Percentiles rank a stretch among this genome's conserved stretches.
Evolutionary conservation across 176 grass and related monocot species (phyloP).

Genomic region (Aegilops umbellulata): DNA sequence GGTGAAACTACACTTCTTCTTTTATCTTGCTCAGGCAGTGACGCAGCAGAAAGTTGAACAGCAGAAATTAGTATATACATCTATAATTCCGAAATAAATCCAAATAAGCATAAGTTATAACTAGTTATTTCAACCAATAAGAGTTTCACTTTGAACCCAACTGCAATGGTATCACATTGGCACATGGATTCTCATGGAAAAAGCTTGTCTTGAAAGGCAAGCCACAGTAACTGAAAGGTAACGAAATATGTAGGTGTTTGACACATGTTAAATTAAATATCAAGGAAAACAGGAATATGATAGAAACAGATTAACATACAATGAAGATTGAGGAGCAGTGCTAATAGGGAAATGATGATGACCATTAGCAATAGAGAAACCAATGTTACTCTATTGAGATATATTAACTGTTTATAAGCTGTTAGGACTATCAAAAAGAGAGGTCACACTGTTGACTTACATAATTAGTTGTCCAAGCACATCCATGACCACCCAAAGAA

Average conservation of each 20-base stretch:
- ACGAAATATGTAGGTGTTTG: neutral
- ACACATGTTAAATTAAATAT: neutral
- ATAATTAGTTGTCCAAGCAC: neutral
- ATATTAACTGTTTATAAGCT: neutral
- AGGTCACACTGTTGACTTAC: neutral
- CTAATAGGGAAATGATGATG: neutral
- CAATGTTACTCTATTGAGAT: neutral
- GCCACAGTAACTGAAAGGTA: neutral
- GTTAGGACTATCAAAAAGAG: neutral
- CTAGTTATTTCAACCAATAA: neutral
- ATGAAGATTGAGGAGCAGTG: neutral
- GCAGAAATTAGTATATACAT: neutral
- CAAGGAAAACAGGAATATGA: neutral
- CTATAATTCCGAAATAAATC: neutral
- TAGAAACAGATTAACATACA: neutral
- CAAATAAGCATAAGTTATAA: neutral
- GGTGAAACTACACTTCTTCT: neutral
- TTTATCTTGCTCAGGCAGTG: neutral
- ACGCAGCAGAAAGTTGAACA: neutral
- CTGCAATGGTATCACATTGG: neutral
- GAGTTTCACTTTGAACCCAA: neutral
- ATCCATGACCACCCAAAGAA: neutral
- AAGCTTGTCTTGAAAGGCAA: neutral
- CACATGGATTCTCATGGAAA: neutral
- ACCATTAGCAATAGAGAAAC: neutral